Conservation (phyloP, 2,329 filamentous ascomycete species). For the Claviceps cyperi region DNA sequence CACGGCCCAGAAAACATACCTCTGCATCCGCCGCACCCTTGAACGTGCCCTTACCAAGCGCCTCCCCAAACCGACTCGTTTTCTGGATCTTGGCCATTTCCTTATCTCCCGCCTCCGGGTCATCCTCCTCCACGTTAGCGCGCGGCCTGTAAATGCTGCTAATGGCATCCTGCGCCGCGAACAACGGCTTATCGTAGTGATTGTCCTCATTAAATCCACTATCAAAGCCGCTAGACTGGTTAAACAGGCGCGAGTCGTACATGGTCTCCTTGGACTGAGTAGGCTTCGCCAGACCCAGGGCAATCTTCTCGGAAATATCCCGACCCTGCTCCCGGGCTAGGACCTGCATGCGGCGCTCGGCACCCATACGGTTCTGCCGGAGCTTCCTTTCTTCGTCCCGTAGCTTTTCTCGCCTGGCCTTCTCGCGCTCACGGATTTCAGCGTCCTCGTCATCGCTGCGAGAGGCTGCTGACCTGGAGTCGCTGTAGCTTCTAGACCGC, state of each 20-base stretch:
- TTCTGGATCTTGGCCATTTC: conserved; percentile 84
- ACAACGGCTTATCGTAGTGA: conserved; percentile 90
- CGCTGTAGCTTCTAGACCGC: conserved; percentile 34
- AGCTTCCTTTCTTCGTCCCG: conserved; percentile 80
- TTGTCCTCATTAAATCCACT: conserved; percentile 96
- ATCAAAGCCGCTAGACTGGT: conserved; percentile 82
- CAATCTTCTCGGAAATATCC: conserved; percentile 94
- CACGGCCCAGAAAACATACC: conserved; percentile 29
- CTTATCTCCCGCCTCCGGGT: conserved; percentile 63
- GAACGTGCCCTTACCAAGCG: conserved; percentile 79
- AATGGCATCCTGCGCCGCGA: conserved; percentile 88
- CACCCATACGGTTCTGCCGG: conserved; percentile 88
- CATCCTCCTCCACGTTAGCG: conserved; percentile 60
- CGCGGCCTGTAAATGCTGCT: conserved; percentile 84
- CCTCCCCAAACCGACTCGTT: conserved; percentile 69
- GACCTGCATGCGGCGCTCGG: conserved; percentile 79
- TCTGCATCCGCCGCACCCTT: conserved; percentile 75
- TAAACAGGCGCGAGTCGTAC: conserved; percentile 94
- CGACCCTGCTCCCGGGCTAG: conserved; percentile 91
- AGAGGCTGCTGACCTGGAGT: conserved; percentile 31
- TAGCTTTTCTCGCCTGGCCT: conserved; percentile 60
- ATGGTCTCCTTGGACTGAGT: conserved; percentile 85
- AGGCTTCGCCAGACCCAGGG: conserved; percentile 84
- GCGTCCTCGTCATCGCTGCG: conserved; percentile 56
- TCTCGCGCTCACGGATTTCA: conserved; percentile 61